Conservation (phyloP, 345 rosid genomes). For the Melaleuca quinquenervia region DNA sequence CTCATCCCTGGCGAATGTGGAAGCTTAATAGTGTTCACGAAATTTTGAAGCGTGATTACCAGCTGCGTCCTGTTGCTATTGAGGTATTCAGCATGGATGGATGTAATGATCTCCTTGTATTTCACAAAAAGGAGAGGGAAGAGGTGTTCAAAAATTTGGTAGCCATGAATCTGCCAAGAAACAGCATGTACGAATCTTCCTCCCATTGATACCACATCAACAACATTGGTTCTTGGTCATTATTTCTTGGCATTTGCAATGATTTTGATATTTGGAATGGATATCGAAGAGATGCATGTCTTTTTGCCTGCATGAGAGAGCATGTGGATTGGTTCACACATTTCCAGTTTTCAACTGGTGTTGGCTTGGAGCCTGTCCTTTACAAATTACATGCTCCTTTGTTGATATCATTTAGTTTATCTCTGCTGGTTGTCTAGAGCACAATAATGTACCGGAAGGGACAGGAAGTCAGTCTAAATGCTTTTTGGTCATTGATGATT, state of each 20-base stretch:
- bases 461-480: not conserved
- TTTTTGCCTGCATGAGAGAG: not conserved
- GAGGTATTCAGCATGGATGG: constrained; percentile 99
- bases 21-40: constrained; percentile 92
- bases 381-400: not conserved
- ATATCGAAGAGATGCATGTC: not conserved
- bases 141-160: constrained; percentile 93
- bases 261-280: not conserved
- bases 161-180: constrained; percentile 94
- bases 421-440: not conserved
- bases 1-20: constrained; percentile 99
- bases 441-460: not conserved
- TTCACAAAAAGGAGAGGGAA: constrained; percentile 98
- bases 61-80: constrained; percentile 96
- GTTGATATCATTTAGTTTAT: not conserved
- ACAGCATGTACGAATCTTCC: constrained; percentile 66
- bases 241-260: not conserved
- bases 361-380: not conserved
- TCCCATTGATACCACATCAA: not conserved
- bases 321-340: not conserved
- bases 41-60: constrained; percentile 96
- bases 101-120: constrained; percentile 89
- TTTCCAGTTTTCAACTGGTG: not conserved
- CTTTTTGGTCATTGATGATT: not conserved
- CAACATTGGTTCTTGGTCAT: not conserved